These are phyloP conservation scores for Castanea crenata DNA, from an alignment of 306 rosid genomes.

Conservation along the genomic window DNA sequence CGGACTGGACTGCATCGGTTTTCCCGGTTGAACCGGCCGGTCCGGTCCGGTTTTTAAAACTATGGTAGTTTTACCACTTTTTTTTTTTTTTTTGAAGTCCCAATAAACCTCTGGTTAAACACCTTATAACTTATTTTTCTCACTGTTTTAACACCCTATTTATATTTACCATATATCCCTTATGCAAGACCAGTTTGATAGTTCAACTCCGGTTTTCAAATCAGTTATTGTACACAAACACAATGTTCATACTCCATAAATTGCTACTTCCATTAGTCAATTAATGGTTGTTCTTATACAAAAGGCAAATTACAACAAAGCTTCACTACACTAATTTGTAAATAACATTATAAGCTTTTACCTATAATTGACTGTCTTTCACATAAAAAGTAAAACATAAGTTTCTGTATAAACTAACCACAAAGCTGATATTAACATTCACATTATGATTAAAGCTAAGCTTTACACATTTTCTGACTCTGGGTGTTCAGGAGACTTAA, in stretches of 20 bases:
- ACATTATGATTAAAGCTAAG: neutral
- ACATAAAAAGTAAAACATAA: neutral
- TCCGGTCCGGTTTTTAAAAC: too few relatives aligned
- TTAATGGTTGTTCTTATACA: neutral
- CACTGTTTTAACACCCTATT: too few relatives aligned
- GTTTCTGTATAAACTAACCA: neutral
- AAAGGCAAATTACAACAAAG: too few relatives aligned
- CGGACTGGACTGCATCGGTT: too few relatives aligned
- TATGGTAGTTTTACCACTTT: too few relatives aligned
- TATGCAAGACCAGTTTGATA: too few relatives aligned
- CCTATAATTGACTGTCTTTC: neutral
- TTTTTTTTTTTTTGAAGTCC: too few relatives aligned
- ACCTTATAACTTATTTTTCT: too few relatives aligned
- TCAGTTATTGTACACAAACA: neutral
- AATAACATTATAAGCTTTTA: neutral
- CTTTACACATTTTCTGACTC: constrained; percentile 40
- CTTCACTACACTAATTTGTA: neutral
- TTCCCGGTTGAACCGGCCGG: too few relatives aligned
- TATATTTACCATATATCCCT: too few relatives aligned
- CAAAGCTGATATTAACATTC: neutral
- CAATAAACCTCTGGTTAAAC: too few relatives aligned
- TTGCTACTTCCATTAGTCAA: neutral
- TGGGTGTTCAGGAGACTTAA: constrained; percentile 24
- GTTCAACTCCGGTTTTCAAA: neutral
- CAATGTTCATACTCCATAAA: neutral